phyloP scores from a whole-genome alignment of 306 rosid species.

The Cucurbita ficifolia region DNA sequence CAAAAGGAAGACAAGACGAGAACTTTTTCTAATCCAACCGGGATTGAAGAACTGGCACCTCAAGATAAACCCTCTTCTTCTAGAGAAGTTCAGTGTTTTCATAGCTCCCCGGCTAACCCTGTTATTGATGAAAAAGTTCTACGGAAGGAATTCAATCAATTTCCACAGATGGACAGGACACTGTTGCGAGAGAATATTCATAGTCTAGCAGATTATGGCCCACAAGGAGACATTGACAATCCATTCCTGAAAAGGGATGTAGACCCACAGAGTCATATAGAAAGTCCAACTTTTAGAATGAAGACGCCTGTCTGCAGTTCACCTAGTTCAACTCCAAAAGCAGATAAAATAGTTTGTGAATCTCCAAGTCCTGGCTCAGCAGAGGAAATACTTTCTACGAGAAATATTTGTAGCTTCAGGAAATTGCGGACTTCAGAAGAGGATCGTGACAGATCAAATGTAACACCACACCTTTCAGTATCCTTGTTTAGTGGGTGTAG shows the following conservation, averaged over 20 bases:
- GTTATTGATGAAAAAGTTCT: constrained; percentile 19
- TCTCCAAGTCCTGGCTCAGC: constrained; percentile 22
- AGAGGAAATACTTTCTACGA: constrained; percentile 27
- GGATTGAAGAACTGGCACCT: constrained; percentile 22
- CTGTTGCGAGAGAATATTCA: constrained; percentile 13
- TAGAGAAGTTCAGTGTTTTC: constrained; percentile 19
- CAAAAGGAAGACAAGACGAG: constrained; percentile 20
- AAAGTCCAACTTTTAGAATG: constrained; percentile 48
- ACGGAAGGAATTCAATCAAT: constrained; percentile 19
- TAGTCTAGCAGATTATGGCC: constrained; percentile 26
- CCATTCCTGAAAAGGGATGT: constrained; percentile 21
- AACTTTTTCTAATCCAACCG: constrained; percentile 20
- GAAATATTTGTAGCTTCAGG: constrained; percentile 28
- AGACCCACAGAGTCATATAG: constrained; percentile 29
- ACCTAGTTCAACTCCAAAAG: constrained; percentile 34
- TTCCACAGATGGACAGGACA: constrained; percentile 22
- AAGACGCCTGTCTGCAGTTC: constrained; percentile 35
- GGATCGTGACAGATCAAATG: constrained; percentile 18
- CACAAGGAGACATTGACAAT: constrained; percentile 21
- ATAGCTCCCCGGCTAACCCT: constrained; percentile 19
- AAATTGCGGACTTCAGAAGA: constrained; percentile 25
- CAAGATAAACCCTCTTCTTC: constrained; percentile 19
- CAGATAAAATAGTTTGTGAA: constrained; percentile 14
- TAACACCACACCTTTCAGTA: constrained; percentile 37
- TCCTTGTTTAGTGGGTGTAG: constrained; percentile 23